Conservation (phyloP, 495 filamentous ascomycete genomes). For the Physcia stellaris region DNA sequence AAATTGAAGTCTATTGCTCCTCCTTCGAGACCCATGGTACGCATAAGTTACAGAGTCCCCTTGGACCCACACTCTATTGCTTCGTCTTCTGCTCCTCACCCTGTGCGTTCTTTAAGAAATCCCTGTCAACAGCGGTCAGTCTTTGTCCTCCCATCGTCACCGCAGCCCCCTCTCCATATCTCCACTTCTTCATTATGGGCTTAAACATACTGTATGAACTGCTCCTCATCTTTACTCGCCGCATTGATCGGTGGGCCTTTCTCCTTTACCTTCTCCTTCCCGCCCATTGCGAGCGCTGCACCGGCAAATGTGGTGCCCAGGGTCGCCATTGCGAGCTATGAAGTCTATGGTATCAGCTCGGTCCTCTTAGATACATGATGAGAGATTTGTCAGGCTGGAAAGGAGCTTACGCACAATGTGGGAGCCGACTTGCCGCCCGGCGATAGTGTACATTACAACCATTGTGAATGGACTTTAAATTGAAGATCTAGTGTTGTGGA, state of each 20-base stretch:
- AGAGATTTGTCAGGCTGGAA: too few species aligned
- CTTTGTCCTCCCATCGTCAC: neutral
- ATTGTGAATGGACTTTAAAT: slow-evolving; percentile 47
- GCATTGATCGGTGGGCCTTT: slow-evolving; percentile 72
- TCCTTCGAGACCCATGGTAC: too few species aligned
- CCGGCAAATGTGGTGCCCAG: slow-evolving; percentile 55
- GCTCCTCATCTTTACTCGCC: slow-evolving; percentile 80
- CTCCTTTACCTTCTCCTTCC: slow-evolving; percentile 45
- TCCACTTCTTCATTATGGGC: neutral
- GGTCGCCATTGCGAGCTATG: slow-evolving; percentile 74
- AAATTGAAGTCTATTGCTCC: too few species aligned
- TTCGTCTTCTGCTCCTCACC: slow-evolving; percentile 54
- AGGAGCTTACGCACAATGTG: slow-evolving; percentile 84
- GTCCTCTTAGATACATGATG: neutral
- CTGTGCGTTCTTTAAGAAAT: slow-evolving; percentile 65
- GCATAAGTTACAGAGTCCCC: too few species aligned
- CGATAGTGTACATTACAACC: slow-evolving; percentile 73
- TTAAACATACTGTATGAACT: slow-evolving; percentile 81
- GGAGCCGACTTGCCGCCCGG: slow-evolving; percentile 84
- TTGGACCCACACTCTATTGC: slow-evolving; percentile 47
- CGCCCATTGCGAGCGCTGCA: slow-evolving; percentile 40
- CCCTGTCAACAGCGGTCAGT: slow-evolving; percentile 32
- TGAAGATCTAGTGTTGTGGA: too few species aligned
- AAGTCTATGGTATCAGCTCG: neutral
- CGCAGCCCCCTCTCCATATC: too few species aligned